phyloP scores from a whole-genome alignment of 768 basidiomycete genomes.

The Filobasidium wieringae region DNA sequence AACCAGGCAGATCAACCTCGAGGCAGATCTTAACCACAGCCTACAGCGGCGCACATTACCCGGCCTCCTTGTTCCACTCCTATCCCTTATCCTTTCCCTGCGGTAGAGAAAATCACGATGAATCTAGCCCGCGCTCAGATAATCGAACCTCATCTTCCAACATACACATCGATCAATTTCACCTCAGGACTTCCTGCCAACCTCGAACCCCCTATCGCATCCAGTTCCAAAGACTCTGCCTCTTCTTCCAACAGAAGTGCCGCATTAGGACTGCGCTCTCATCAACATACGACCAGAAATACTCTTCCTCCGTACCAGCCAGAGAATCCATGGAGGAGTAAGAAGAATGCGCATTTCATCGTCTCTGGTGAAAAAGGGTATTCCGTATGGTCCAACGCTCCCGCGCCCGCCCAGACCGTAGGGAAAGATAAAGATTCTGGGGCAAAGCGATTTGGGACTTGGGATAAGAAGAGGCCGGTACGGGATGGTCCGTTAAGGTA shows the following conservation, averaged over 20 bases:
- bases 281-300: too few relatives aligned
- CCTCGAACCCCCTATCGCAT: neutral
- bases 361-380: conserved; percentile 4
- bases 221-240: neutral
- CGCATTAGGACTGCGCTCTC: too few relatives aligned
- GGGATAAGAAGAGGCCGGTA: neutral
- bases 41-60: too few relatives aligned
- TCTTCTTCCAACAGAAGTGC: neutral
- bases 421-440: neutral
- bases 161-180: neutral
- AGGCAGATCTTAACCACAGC: too few relatives aligned
- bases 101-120: too few relatives aligned
- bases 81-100: too few relatives aligned
- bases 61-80: too few relatives aligned
- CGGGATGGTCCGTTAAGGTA: neutral
- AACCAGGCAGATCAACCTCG: too few relatives aligned
- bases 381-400: neutral
- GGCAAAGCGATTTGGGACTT: neutral
- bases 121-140: neutral
- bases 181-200: neutral
- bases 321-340: conserved; percentile 53
- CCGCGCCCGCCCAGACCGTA: neutral
- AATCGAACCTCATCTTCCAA: neutral
- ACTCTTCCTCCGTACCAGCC: neutral
- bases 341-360: conserved; percentile 71